phyloP scores from a whole-genome alignment of 805 yeast species.

The Ogataea ramenticola region DNA sequence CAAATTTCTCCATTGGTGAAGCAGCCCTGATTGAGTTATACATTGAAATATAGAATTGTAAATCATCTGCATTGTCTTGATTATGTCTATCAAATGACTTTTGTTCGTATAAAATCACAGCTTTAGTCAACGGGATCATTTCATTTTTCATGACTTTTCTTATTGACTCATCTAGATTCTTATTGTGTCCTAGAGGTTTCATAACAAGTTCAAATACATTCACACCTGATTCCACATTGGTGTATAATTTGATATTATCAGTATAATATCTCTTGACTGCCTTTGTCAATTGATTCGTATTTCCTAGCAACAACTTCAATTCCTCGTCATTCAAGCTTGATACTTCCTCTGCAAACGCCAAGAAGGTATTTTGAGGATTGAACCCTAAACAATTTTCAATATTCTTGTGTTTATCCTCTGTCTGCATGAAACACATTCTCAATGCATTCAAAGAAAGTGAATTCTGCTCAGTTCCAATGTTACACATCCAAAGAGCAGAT shows the following conservation, averaged over 20 bases:
- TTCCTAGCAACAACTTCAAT: neutral
- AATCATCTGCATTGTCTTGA: constrained; percentile 63
- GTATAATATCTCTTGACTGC: neutral
- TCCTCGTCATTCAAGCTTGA: neutral
- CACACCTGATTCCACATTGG: neutral
- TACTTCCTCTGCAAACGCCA: neutral
- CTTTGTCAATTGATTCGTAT: neutral
- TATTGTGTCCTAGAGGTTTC: neutral
- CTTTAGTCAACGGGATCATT: constrained; percentile 27
- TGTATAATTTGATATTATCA: neutral
- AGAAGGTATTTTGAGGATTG: neutral
- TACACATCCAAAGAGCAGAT: neutral
- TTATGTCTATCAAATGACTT: constrained; percentile 42
- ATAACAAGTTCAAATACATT: neutral
- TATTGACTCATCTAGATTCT: neutral
- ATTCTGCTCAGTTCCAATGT: neutral
- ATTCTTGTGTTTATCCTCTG: neutral
- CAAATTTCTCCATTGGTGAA: constrained; percentile 12
- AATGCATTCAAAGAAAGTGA: constrained; percentile 1
- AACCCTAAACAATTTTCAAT: constrained; percentile 1
- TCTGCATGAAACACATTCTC: constrained; percentile 1
- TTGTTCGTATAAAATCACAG: constrained; percentile 37
- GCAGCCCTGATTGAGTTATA: constrained; percentile 42
- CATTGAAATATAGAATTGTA: constrained; percentile 36
- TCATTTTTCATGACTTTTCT: constrained; percentile 15